Evolutionary conservation across 73 alveolate genomes (phyloP).

Genomic region (Tetrahymena thermophila): DNA sequence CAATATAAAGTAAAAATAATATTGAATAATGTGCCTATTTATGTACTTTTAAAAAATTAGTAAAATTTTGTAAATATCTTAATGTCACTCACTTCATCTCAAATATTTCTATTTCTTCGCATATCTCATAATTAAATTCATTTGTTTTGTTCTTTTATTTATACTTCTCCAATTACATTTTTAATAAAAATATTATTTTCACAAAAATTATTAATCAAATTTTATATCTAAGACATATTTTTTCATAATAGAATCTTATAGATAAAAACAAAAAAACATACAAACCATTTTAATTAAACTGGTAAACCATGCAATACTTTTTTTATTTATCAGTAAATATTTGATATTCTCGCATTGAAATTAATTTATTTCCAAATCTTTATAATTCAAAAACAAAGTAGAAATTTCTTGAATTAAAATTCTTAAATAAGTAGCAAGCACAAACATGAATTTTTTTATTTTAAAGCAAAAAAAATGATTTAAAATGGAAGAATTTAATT

Average conservation of each 20-base stretch:
- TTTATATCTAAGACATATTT: too few species aligned
- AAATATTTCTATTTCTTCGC: neutral
- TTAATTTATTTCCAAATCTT: neutral
- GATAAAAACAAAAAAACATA: too few species aligned
- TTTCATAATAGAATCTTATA: too few species aligned
- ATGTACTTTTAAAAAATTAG: neutral
- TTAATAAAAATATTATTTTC: neutral
- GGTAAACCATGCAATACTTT: too few species aligned
- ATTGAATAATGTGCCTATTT: neutral
- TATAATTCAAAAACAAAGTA: neutral
- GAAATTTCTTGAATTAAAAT: neutral
- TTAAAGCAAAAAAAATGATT: too few species aligned
- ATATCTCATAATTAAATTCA: neutral
- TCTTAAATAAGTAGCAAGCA: neutral
- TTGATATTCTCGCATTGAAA: neutral
- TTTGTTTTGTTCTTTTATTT: neutral
- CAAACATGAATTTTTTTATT: too few species aligned
- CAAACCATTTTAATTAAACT: too few species aligned
- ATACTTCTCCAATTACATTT: neutral
- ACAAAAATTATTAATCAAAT: neutral
- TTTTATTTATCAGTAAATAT: neutral
- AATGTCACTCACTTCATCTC: neutral
- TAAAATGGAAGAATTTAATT: too few species aligned
- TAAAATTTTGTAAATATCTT: neutral
- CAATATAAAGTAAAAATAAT: neutral